phyloP scores from a whole-genome alignment of 148 eudicot genomes.

The Dianthus caryophyllus region DNA sequence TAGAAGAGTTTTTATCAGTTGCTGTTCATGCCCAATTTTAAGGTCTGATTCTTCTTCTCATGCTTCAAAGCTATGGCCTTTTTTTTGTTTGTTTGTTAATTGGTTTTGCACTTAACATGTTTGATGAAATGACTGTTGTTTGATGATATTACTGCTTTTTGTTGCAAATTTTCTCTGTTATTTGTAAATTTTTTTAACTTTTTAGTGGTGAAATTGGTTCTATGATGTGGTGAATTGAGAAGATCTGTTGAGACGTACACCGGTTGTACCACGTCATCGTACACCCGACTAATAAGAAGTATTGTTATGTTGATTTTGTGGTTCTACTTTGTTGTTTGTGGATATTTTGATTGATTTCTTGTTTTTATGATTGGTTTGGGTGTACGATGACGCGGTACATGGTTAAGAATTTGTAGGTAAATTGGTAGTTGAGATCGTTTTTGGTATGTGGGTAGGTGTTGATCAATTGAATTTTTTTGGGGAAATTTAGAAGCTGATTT shows the following conservation, averaged over 20 bases:
- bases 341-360: no score
- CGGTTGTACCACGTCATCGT: no score
- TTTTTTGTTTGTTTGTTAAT: neutral
- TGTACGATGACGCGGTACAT: no score
- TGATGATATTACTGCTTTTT: constrained; percentile 6
- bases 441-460: constrained; percentile 37
- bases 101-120: neutral
- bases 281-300: no score
- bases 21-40: neutral
- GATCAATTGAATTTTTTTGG: constrained; percentile 35
- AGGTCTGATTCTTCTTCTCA: constrained; percentile 17
- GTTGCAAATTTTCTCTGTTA: constrained; percentile 2
- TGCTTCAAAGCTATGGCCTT: no score
- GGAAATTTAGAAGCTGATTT: constrained; percentile 26
- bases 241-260: no score
- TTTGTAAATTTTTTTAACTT: neutral
- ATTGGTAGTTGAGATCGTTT: constrained; percentile 22
- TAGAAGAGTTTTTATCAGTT: constrained; percentile 1
- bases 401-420: no score
- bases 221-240: constrained; percentile 28
- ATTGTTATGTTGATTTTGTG: no score
- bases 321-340: no score
- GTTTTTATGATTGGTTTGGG: no score
- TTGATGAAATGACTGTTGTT: constrained; percentile 15
- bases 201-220: constrained; percentile 9